A percentile compares a stretch with the other conserved stretches of the same genome.
These are phyloP conservation scores for Neospermospora avenae DNA, from an alignment of 2,329 filamentous ascomycete genomes.

Conservation along the genomic window DNA sequence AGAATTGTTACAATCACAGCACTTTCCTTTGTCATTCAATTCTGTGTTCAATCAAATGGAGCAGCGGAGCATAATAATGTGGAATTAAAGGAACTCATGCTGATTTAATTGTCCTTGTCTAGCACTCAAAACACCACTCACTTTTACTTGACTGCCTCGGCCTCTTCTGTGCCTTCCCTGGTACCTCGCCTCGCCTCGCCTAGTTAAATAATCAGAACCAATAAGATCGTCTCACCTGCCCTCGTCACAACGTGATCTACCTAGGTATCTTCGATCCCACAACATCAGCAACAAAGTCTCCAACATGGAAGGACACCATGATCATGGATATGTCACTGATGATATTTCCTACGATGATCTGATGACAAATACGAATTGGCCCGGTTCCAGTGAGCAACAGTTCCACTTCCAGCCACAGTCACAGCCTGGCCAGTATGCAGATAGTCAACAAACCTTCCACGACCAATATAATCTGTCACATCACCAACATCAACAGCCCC, in stretches of 20 bases:
- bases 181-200: conserved; percentile 14
- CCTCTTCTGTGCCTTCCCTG: conserved; percentile 7
- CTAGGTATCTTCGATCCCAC: background rate
- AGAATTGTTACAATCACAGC: background rate
- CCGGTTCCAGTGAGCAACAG: conserved; percentile 21
- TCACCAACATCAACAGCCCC: conserved; percentile 21
- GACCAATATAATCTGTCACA: conserved; percentile 26
- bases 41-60: conserved; percentile 8
- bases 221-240: background rate
- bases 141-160: background rate
- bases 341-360: conserved; percentile 32
- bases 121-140: conserved; percentile 24
- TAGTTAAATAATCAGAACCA: too few relatives aligned
- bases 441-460: conserved; percentile 23
- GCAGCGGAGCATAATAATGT: background rate
- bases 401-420: conserved; percentile 21
- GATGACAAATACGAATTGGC: conserved; percentile 27
- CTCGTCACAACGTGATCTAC: background rate
- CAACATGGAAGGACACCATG: conserved; percentile 33
- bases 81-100: conserved; percentile 17
- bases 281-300: background rate
- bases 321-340: conserved; percentile 27
- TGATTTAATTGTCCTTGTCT: conserved; percentile 31
- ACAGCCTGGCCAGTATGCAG: conserved; percentile 24
- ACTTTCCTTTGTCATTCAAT: conserved; percentile 13